A percentile compares a stretch with the other conserved stretches of the same genome.
Conservation (phyloP, 2,329 filamentous ascomycete species). For the Aspergillus novofumigatus region DNA sequence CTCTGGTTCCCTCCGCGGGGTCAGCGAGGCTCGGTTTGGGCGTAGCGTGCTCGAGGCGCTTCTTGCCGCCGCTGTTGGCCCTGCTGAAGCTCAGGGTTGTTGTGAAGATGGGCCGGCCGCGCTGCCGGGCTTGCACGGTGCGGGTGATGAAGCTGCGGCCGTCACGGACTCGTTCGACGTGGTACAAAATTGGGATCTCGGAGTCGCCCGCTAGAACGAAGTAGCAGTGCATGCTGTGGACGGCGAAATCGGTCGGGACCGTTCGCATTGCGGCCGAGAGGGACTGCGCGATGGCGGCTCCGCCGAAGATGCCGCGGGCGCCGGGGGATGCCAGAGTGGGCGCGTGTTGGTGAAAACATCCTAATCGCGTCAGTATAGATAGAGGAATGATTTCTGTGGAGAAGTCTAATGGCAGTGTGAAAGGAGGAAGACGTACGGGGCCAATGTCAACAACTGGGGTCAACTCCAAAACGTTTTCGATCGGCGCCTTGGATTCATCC, state of each 20-base stretch:
- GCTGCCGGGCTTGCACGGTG: slow-evolving; percentile 92
- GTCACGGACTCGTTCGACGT: slow-evolving; percentile 89
- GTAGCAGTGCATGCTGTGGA: slow-evolving; percentile 99
- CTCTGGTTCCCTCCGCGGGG: slow-evolving; percentile 24
- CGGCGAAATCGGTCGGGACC: slow-evolving; percentile 70
- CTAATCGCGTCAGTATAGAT: slow-evolving; percentile 36
- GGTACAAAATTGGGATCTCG: slow-evolving; percentile 83
- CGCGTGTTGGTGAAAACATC: slow-evolving; percentile 95
- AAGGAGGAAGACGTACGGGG: slow-evolving; percentile 51
- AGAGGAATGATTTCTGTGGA: neutral
- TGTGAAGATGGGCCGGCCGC: slow-evolving; percentile 87
- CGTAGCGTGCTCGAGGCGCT: slow-evolving; percentile 62
- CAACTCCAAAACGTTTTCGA: slow-evolving; percentile 85
- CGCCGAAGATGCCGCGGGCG: slow-evolving; percentile 89
- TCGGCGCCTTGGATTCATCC: slow-evolving; percentile 68
- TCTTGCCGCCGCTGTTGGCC: slow-evolving; percentile 50
- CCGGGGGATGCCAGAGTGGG: slow-evolving; percentile 88
- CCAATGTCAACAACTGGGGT: slow-evolving; percentile 61
- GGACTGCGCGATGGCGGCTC: slow-evolving; percentile 87
- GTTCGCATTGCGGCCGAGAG: slow-evolving; percentile 85
- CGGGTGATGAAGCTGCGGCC: slow-evolving; percentile 85
- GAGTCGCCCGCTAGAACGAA: slow-evolving; percentile 88
- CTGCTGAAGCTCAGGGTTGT: slow-evolving; percentile 86
- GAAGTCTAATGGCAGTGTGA: neutral
- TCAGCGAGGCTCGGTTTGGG: slow-evolving; percentile 49